Evolutionary conservation across 1,284 basidiomycete species (phyloP), one percentile per base, ranked within the genome.

Genomic region (Pseudozyma pruni): DNA sequence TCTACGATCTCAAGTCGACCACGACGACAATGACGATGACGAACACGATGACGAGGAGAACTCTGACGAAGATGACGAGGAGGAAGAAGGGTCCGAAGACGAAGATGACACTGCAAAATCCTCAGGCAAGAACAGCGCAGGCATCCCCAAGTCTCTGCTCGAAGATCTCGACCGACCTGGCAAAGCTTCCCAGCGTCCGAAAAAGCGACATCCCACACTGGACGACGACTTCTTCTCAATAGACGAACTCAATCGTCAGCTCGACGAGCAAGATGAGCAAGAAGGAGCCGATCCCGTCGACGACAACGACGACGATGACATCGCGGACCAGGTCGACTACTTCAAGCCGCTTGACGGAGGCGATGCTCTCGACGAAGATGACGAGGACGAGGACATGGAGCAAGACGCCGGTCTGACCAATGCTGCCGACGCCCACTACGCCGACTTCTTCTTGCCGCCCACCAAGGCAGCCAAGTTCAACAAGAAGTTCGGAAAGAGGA

Each of bases 151-250:
- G 84, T 85, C 57, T n/a, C 39, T 76, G 1, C 59, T 79, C 27
- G 64, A 72, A 48, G 55, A 58, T 27, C 64, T 79, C 19, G 76
- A 79, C 32, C 72, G 70, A 34, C 63, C 69, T 9, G 75, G 58
- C 25, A 49, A 55, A 35, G 29, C 41, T 8, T 32, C 46, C 4
- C 50, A 40, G 44, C 71, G 56, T 31, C 42, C 48, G 8, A 3
- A 58, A 45, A 66, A 67, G 41, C 64, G 73, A 17, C 86, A 88
- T 68, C 86, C 89, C 7, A 87, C 87, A 43, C 87, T 98, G n/a
- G 91, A 98, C 83, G 95, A 98, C 81, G 89, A 87, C 23, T 98
- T 98, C 85, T 98, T 98, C 84, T 88, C 91, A 54, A 88, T 98
- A 53, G 89, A 89, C 52, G 87, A 89, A 20, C 98, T 98, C 85